A percentile compares a stretch with the other conserved stretches of the same genome.
Evolutionary conservation across 805 yeast species (phyloP).

Genomic region (Ogataea methylovora): DNA sequence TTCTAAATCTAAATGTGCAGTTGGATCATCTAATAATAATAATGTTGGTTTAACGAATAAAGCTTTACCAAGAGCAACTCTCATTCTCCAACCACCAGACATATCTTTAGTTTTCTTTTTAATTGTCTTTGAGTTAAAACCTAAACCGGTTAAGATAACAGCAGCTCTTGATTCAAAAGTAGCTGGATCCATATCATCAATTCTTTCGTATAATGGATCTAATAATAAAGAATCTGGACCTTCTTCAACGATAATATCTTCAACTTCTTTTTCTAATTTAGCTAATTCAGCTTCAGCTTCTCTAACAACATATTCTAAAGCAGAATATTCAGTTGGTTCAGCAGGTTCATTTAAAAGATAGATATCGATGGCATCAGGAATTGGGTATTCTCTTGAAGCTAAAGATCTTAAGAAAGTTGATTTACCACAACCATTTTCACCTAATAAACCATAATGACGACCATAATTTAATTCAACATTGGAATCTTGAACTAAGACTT

Average conservation of each 20-base stretch:
- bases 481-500: conserved; percentile 90
- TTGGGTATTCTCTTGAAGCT: conserved; percentile 94
- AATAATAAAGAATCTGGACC: conserved; percentile 89
- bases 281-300: conserved; percentile 94
- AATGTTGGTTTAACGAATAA: conserved; percentile 96
- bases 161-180: conserved; percentile 98
- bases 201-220: conserved; percentile 89
- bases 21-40: conserved; percentile 93
- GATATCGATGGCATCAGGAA: conserved; percentile 86
- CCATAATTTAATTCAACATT: conserved; percentile 91
- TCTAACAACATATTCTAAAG: conserved; percentile 91
- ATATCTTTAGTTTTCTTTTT: conserved; percentile 93
- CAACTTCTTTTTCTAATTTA: conserved; percentile 85
- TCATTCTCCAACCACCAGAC: conserved; percentile 99
- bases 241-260: conserved; percentile 78
- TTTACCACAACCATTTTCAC: conserved; percentile 99
- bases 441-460: conserved; percentile 94
- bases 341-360: conserved; percentile 97
- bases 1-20: conserved; percentile 98
- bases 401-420: conserved; percentile 88
- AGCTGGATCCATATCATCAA: conserved; percentile 91
- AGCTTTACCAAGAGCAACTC: conserved; percentile 97
- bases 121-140: conserved; percentile 83
- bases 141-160: conserved; percentile 90
- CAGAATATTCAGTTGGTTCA: conserved; percentile 84